Percentiles rank a stretch among this genome's conserved stretches.
Conservation (phyloP, 2,329 filamentous ascomycete species). For the Fusarium setosum region DNA sequence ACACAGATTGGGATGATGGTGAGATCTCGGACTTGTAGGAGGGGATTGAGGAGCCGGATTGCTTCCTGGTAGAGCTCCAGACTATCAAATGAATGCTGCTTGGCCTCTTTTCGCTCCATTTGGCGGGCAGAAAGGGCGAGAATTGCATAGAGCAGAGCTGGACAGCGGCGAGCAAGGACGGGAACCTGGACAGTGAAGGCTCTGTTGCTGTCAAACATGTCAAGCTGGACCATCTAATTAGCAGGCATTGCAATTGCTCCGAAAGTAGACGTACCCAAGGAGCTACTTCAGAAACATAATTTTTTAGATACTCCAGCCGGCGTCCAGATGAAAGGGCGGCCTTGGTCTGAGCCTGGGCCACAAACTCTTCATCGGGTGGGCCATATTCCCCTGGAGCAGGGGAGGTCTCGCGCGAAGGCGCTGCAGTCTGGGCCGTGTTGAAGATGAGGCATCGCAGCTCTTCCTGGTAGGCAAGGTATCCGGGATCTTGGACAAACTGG, state of each 20-base stretch:
- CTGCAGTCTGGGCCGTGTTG: slow-evolving; percentile 56
- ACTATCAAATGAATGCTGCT: slow-evolving; percentile 60
- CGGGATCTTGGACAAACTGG: slow-evolving; percentile 52
- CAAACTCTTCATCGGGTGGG: slow-evolving; percentile 31
- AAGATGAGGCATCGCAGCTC: slow-evolving; percentile 59
- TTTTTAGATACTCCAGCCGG: slow-evolving; percentile 55
- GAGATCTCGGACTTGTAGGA: slow-evolving; percentile 47
- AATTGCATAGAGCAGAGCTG: slow-evolving; percentile 61
- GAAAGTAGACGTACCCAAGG: slow-evolving; percentile 54
- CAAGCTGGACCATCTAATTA: slow-evolving; percentile 52
- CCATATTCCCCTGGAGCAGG: slow-evolving; percentile 41
- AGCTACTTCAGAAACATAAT: slow-evolving; percentile 65
- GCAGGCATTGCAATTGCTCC: not conserved
- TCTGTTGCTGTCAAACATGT: slow-evolving; percentile 67
- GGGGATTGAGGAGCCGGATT: slow-evolving; percentile 55
- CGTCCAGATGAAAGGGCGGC: slow-evolving; percentile 46
- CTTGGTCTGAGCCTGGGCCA: slow-evolving; percentile 37
- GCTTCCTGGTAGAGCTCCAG: slow-evolving; percentile 66
- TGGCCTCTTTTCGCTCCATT: slow-evolving; percentile 61
- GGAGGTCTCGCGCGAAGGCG: slow-evolving; percentile 53
- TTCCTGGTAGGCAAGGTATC: slow-evolving; percentile 58
- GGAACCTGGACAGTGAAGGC: slow-evolving; percentile 65
- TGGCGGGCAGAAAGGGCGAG: slow-evolving; percentile 66
- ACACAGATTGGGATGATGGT: slow-evolving; percentile 52
- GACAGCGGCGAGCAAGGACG: slow-evolving; percentile 58